These are phyloP conservation scores for Prunus dulcis DNA, from an alignment of 306 rosid species.

Conservation along the genomic window DNA sequence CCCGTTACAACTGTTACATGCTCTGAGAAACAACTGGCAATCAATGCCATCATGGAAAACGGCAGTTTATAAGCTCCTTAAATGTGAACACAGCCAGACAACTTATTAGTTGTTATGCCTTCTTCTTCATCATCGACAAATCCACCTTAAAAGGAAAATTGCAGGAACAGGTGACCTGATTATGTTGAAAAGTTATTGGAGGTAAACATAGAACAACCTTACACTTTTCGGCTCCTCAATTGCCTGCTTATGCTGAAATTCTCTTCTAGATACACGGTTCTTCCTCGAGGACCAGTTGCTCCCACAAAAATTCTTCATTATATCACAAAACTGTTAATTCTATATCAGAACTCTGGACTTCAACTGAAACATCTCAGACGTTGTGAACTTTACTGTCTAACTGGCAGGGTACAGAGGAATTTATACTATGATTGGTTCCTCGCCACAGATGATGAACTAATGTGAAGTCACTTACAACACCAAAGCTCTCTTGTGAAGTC, in stretches of 20 bases:
- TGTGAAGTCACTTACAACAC: constrained; percentile 34
- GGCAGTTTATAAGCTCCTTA: constrained; percentile 25
- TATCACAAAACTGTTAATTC: constrained; percentile 43
- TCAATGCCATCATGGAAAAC: constrained; percentile 26
- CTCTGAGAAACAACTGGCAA: constrained; percentile 36
- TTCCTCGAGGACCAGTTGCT: constrained; percentile 40
- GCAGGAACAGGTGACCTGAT: constrained; percentile 27
- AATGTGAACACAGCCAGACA: constrained; percentile 16
- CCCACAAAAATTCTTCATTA: constrained; percentile 33
- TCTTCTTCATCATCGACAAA: constrained; percentile 24
- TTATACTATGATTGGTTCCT: constrained; percentile 33
- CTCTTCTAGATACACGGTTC: constrained; percentile 35
- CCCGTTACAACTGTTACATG: constrained; percentile 35
- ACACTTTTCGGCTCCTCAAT: constrained; percentile 32
- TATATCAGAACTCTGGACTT: constrained; percentile 41
- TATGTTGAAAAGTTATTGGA: constrained; percentile 11
- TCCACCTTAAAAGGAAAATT: constrained; percentile 33
- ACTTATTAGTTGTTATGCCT: constrained; percentile 19
- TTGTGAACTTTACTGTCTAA: constrained; percentile 33
- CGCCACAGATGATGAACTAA: constrained; percentile 24
- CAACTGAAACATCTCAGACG: constrained; percentile 32
- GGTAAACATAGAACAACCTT: constrained; percentile 25
- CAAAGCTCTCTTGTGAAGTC: constrained; percentile 31
- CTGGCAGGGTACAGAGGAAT: constrained; percentile 34
- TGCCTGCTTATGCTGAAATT: constrained; percentile 26